These are phyloP conservation scores for baker's yeast (Saccharomyces cerevisiae) DNA, from an alignment of 805 yeast species.

Conservation along the genomic window DNA sequence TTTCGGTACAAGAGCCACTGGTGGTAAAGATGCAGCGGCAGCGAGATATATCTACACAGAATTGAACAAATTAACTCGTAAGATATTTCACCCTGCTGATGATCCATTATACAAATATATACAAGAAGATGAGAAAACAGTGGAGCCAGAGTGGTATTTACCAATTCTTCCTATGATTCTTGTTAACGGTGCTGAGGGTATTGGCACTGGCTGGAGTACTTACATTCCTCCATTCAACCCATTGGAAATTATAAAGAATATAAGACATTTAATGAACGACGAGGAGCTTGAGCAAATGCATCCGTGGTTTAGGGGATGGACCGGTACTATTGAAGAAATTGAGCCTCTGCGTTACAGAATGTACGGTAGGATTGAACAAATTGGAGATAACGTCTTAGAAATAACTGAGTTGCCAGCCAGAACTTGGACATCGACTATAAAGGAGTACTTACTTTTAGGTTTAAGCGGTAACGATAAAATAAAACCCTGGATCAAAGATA, in stretches of 20 bases:
- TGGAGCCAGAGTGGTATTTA: slow-evolving; percentile 91
- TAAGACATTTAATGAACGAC: slow-evolving; percentile 63
- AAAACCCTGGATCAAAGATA: slow-evolving; percentile 83
- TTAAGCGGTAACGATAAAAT: slow-evolving; percentile 66
- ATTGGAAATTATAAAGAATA: slow-evolving; percentile 63
- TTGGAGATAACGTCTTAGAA: slow-evolving; percentile 71
- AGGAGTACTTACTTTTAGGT: slow-evolving; percentile 72
- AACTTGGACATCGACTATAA: slow-evolving; percentile 87
- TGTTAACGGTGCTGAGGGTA: slow-evolving; percentile 95
- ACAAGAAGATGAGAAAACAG: slow-evolving; percentile 87
- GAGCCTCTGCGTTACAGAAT: slow-evolving; percentile 65
- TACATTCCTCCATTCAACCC: slow-evolving; percentile 89
- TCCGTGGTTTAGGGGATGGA: slow-evolving; percentile 97
- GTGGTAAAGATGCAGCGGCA: slow-evolving; percentile 98
- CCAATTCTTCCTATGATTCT: slow-evolving; percentile 94
- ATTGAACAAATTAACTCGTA: slow-evolving; percentile 64
- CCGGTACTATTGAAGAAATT: slow-evolving; percentile 62
- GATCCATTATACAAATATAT: slow-evolving; percentile 68
- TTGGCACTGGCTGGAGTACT: slow-evolving; percentile 98
- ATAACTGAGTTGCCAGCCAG: slow-evolving; percentile 89
- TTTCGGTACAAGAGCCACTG: slow-evolving; percentile 91
- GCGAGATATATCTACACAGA: slow-evolving; percentile 93
- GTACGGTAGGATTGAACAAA: slow-evolving; percentile 71
- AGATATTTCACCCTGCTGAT: slow-evolving; percentile 71
- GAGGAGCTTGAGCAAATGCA: slow-evolving; percentile 63